Base-by-base conservation (phyloP, 768 basidiomycete genomes). In the Tulasnella sp. region DNA sequence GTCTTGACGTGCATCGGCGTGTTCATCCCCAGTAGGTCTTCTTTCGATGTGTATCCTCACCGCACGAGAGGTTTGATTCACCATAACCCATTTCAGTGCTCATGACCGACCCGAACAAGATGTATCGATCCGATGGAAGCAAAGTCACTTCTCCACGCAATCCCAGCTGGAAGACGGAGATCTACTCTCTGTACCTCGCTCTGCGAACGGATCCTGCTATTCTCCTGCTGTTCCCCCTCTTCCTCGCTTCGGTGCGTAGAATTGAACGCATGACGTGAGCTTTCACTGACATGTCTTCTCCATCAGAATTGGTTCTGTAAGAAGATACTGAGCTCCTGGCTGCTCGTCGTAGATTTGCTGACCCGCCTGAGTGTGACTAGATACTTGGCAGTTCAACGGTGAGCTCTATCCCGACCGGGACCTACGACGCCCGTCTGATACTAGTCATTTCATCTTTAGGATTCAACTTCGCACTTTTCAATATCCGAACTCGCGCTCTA, bases 151-250 rank as follows among this genome's bases (percentile, higher is more conserved):
- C 85, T 5, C 83, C 84, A 17, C 85, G 85, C 32, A 87, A 92
- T 59, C 88, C 90, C 19, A 89, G 89, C 2, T 93, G 91, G 91
- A 90, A 86, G 77, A 83, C 84, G 22, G 92, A 94, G 78, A 81
- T 94, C 68, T 83, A 83, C 74, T 88, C 88, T 12, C 84, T 94
- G 26, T 91, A 84, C 80, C 75, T 89, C 62, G 86, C 89, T 2
- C 81, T 94, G 59, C 84, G 81, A 71, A 88, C 85, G 14, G 92
- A 94, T 76, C 90, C 90, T 0, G 82, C 84, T 80, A 86, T 94
- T 76, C 73, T 92, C 17, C 80, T 91, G 4, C 84, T 93, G 22
- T 90, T 94, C 82, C 92, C 92, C 14, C 90, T 93, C 88, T 92
- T 93, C 80, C 86, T 92, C 70, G 86, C 89, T 8, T 89, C 88